These are phyloP conservation scores for Aspergillus pseudonomiae DNA, from an alignment of 2,329 filamentous ascomycete species.

Conservation along the genomic window DNA sequence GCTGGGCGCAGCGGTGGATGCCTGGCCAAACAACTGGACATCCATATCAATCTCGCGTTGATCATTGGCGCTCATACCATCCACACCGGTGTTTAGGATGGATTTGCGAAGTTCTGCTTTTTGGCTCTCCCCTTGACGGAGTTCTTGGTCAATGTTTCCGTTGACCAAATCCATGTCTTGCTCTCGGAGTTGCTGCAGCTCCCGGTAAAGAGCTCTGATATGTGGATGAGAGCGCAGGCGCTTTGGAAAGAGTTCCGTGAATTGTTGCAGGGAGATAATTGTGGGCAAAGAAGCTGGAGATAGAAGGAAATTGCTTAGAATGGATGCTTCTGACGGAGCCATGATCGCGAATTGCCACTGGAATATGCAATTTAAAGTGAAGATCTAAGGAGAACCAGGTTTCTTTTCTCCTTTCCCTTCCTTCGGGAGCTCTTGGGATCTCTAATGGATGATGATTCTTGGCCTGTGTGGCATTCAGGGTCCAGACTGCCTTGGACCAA, in stretches of 20 bases:
- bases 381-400: not conserved
- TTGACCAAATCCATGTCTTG: slow-evolving; percentile 69
- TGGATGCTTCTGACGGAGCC: slow-evolving; percentile 73
- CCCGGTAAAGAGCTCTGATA: slow-evolving; percentile 73
- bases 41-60: slow-evolving; percentile 50
- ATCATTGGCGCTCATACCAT: slow-evolving; percentile 36
- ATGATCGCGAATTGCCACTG: slow-evolving; percentile 48
- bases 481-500: not conserved
- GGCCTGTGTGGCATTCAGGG: not conserved
- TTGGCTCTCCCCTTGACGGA: slow-evolving; percentile 39
- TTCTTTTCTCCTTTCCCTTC: not conserved
- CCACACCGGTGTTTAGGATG: slow-evolving; percentile 34
- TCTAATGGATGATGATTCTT: not conserved
- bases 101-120: slow-evolving; percentile 42
- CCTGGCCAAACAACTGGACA: slow-evolving; percentile 62
- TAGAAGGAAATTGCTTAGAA: slow-evolving; percentile 78
- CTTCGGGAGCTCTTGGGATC: not conserved
- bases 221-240: slow-evolving; percentile 67
- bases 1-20: slow-evolving; percentile 39
- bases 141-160: slow-evolving; percentile 50
- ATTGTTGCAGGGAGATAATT: slow-evolving; percentile 73
- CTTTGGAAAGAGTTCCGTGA: slow-evolving; percentile 75
- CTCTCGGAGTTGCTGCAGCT: slow-evolving; percentile 75
- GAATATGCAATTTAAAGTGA: not conserved
- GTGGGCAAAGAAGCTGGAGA: slow-evolving; percentile 73